Evolutionary conservation across 306 rosid genomes (phyloP), one percentile per base, ranked within the genome.

Genomic region (Datisca glomerata): DNA sequence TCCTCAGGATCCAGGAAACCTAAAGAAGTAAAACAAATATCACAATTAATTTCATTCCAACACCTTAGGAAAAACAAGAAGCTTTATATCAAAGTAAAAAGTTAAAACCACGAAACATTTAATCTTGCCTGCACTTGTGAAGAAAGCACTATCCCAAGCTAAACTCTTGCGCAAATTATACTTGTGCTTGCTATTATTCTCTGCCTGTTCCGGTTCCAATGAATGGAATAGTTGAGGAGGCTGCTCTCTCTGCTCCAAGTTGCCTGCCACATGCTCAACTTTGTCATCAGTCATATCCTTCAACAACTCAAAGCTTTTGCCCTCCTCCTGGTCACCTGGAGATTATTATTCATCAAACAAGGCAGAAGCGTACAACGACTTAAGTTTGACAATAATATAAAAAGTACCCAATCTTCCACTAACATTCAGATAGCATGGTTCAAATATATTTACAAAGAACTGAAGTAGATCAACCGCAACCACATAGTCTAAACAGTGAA

Each of bases 121-220:
- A 49, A 59, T 41, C 22, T 14, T 68, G 84, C 98, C 96, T n/a
- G 93, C 94, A 61, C 77, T 53, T 3, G 96, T 91, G 75, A 91
- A 80, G 55, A 91, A 91, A 18, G 96, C 98, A 49, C 71, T 80
- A 41, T 91, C 91, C 98, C 98, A 91, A 21, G 98, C 96, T 51
- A 91, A 73, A 51, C 98, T 91, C 59, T 80, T 81, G 17, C 98
- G 96, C 74, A 91, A 48, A 53, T 91, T 91, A 64, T 59, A 84
- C 18, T 31, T 12, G 15, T n/a, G 18, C 58, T 84, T 91, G 28
- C 73, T 63, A 43, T 62, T 80, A 46, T 57, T 77, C 48, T 41
- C 68, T 20, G 64, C 17, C 51, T 59, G 62, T 45, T 32, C 85
- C 3, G 40, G 57, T 45, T 65, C 92, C 21, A 56, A 20, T 7